Evolutionary conservation across 2,329 filamentous ascomycete species (phyloP).

Genomic region (Thielaviopsis cerberus): DNA sequence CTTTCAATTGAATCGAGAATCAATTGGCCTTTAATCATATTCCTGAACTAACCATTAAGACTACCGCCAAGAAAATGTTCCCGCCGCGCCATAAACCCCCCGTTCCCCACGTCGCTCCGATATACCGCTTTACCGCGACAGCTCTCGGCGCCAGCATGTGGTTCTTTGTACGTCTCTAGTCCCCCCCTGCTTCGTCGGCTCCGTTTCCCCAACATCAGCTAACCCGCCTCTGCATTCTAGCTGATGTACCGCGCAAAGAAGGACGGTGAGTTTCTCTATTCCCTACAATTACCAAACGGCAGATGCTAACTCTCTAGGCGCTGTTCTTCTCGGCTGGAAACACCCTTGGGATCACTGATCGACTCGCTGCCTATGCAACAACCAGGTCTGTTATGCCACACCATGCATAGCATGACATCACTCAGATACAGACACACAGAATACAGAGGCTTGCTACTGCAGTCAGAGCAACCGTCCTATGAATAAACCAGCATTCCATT

Average conservation of each 20-base stretch:
- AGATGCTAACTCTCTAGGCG: constrained; percentile 24
- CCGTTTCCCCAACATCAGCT: background rate
- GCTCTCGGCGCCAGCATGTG: constrained; percentile 91
- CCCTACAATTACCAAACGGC: background rate
- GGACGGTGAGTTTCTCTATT: constrained; percentile 42
- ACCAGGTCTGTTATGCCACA: background rate
- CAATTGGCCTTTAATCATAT: no score
- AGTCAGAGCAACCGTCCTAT: background rate
- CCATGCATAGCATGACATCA: background rate
- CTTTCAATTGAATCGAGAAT: no score
- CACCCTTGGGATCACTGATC: constrained; percentile 87
- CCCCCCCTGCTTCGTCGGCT: background rate
- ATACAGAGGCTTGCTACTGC: background rate
- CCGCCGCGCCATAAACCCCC: constrained; percentile 18
- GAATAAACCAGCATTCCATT: no score
- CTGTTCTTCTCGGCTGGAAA: constrained; percentile 77
- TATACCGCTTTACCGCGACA: constrained; percentile 76
- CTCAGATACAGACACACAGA: background rate
- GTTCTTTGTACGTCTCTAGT: constrained; percentile 64
- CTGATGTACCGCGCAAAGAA: constrained; percentile 93
- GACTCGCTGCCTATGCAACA: background rate
- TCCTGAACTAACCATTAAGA: background rate
- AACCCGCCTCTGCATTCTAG: constrained; percentile 30
- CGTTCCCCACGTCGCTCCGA: constrained; percentile 30
- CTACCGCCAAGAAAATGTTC: constrained; percentile 1